These are phyloP conservation scores for Colletotrichum sp. DNA, from an alignment of 2,329 filamentous ascomycete species.

Conservation along the genomic window DNA sequence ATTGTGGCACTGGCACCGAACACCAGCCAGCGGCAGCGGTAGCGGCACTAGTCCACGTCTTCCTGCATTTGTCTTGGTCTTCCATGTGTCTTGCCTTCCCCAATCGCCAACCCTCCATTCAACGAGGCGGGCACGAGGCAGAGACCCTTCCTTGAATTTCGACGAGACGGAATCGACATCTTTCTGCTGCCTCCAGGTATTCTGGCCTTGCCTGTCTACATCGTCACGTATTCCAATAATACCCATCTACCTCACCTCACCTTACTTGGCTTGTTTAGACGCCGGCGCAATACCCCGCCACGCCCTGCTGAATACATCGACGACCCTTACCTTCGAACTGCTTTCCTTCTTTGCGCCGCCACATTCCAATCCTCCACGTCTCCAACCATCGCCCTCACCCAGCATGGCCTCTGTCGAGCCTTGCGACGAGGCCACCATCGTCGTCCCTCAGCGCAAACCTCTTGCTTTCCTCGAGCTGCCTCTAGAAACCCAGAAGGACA, in stretches of 20 bases:
- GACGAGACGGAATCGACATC: not conserved
- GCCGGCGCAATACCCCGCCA: not conserved
- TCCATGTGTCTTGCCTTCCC: not conserved
- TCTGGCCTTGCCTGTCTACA: not conserved
- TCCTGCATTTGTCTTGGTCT: not conserved
- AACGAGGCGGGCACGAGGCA: slow-evolving; percentile 4
- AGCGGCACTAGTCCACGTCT: not conserved
- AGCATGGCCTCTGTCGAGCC: slow-evolving; percentile 40
- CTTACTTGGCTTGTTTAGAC: not conserved
- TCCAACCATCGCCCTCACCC: not conserved
- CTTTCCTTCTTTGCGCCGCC: not conserved
- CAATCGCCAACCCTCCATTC: not conserved
- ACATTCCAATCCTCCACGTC: not conserved
- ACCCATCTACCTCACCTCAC: not conserved
- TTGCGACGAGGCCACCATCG: slow-evolving; percentile 30
- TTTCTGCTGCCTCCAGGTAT: not conserved
- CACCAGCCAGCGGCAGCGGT: not conserved
- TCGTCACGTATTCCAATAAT: not conserved
- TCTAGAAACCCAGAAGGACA: slow-evolving; percentile 53
- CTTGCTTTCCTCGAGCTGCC: slow-evolving; percentile 48
- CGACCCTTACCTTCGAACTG: not conserved
- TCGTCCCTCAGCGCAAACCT: slow-evolving; percentile 19
- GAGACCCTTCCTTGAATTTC: not conserved
- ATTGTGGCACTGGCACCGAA: not conserved
- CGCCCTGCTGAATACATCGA: not conserved